A percentile compares a stretch with the other conserved stretches of the same genome.
These are phyloP conservation scores for Podaxis rugospora DNA, from an alignment of 768 basidiomycete genomes.

Conservation along the genomic window DNA sequence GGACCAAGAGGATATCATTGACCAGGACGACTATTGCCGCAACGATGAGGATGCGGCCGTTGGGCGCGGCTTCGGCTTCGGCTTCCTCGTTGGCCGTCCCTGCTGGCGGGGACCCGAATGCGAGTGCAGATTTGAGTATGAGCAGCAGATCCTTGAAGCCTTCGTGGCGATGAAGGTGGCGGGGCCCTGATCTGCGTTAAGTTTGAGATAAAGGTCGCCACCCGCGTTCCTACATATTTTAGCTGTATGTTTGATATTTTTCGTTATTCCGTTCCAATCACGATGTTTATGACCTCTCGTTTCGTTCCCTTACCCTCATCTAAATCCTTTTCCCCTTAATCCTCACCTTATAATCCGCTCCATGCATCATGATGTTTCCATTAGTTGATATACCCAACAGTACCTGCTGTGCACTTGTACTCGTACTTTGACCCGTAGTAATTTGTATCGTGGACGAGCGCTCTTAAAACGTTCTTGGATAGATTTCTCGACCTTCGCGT, in stretches of 20 bases:
- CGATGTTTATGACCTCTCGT: constrained; percentile 14
- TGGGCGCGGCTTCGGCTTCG: constrained; percentile 11
- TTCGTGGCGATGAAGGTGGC: constrained; percentile 49
- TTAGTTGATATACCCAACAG: constrained; percentile 18
- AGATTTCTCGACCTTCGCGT: neutral
- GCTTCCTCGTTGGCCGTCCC: constrained; percentile 25
- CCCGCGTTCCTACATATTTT: neutral
- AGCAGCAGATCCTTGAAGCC: constrained; percentile 38
- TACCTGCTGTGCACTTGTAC: constrained; percentile 7
- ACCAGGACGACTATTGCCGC: constrained; percentile 33
- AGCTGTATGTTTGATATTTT: constrained; percentile 13
- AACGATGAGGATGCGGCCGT: constrained; percentile 24
- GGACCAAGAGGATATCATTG: constrained; percentile 54
- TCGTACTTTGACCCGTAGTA: constrained; percentile 1
- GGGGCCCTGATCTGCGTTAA: neutral
- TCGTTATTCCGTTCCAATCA: constrained; percentile 9
- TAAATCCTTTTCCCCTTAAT: constrained; percentile 12
- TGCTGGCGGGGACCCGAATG: constrained; percentile 38
- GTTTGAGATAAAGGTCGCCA: neutral
- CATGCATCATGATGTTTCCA: neutral
- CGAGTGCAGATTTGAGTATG: constrained; percentile 46
- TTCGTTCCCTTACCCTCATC: constrained; percentile 12
- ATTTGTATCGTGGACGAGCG: neutral
- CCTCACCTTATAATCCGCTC: constrained; percentile 4
- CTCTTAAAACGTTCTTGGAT: neutral